Base-by-base conservation (phyloP, 2,329 filamentous ascomycete species). In the Neopestalotiopsis clavispora region DNA sequence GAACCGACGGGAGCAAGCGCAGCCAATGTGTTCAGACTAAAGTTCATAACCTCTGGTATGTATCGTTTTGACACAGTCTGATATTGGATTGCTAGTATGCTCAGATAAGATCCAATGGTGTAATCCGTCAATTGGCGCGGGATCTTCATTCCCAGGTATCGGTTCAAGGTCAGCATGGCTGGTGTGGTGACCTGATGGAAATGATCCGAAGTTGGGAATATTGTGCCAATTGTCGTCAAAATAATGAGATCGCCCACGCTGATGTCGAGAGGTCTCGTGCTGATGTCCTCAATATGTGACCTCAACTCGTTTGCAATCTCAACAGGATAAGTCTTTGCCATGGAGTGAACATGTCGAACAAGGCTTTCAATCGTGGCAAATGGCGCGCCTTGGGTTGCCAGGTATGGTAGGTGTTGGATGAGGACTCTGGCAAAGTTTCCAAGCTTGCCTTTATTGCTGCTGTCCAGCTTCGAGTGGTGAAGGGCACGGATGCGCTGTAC, bases 101-200 rank as follows among this genome's bases (percentile, higher is more conserved):
- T 89, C n/a, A 97, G 82, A 78, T 94, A 98, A 9, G 90, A 88
- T 12, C 96, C 96, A 2, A 86, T 90, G 3, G 89, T 87, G 70
- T 93, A 88, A 73, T 96, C 92, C 7, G 86, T 82, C 4, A 94
- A 80, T 7, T 83, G 84, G 58, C 88, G 84, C 0, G 94, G 90
- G 0, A 91, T 85, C 68, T 90, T 94, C 74, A 97, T 90, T 1
- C 92, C 94, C 32, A 99, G 86, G 80, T 93, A 98, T 67, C 94
- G 90, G 13, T 88, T 89, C 80, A 98, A 93, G n/a, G 91, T 88
- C 4, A 98, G 89, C 80, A 94, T 92, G 0, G 95, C 92, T 1
- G 96, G 96, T 1, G 96, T 99, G 56, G 94, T 92, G 45, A 98
- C 94, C 74, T 96, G 92, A 76, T 99, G 96, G 80, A 98, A 99